phyloP scores from a whole-genome alignment of 2,329 filamentous ascomycete species.

The Pseudocercospora cruenta region DNA sequence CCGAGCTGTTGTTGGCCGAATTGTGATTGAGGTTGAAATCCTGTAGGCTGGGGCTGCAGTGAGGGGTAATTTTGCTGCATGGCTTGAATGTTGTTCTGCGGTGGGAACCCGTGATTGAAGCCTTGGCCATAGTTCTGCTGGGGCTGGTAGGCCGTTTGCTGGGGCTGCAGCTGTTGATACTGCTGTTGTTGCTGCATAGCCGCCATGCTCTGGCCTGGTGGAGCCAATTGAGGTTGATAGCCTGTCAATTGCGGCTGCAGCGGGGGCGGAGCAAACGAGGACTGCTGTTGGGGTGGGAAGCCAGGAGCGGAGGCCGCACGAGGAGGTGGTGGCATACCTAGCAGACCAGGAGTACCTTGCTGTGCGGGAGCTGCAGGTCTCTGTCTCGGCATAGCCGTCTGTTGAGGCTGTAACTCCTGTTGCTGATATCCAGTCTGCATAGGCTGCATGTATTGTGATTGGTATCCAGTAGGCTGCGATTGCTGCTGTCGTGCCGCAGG shows the following conservation, averaged over 20 bases:
- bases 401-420: slow-evolving; percentile 40
- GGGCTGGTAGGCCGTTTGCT: slow-evolving; percentile 43
- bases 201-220: slow-evolving; percentile 49
- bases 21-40: slow-evolving; percentile 41
- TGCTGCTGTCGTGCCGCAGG: slow-evolving; percentile 29
- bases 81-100: slow-evolving; percentile 36
- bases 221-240: slow-evolving; percentile 50
- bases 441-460: slow-evolving; percentile 25
- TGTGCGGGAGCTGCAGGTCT: slow-evolving; percentile 70
- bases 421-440: slow-evolving; percentile 30
- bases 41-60: slow-evolving; percentile 61
- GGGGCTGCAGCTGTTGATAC: slow-evolving; percentile 39
- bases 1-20: slow-evolving; percentile 27
- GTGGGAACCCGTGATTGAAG: slow-evolving; percentile 49
- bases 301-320: slow-evolving; percentile 87
- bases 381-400: slow-evolving; percentile 58
- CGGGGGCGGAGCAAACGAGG: slow-evolving; percentile 70
- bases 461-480: slow-evolving; percentile 42
- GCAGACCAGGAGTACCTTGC: slow-evolving; percentile 60
- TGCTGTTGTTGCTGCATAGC: slow-evolving; percentile 49
- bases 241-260: slow-evolving; percentile 87
- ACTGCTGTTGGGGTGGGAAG: slow-evolving; percentile 59
- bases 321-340: slow-evolving; percentile 77
- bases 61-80: slow-evolving; percentile 39
- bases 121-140: slow-evolving; percentile 25